These are phyloP conservation scores for Zymoseptoria crescenta DNA, from an alignment of 2,329 filamentous ascomycete genomes.

Conservation along the genomic window DNA sequence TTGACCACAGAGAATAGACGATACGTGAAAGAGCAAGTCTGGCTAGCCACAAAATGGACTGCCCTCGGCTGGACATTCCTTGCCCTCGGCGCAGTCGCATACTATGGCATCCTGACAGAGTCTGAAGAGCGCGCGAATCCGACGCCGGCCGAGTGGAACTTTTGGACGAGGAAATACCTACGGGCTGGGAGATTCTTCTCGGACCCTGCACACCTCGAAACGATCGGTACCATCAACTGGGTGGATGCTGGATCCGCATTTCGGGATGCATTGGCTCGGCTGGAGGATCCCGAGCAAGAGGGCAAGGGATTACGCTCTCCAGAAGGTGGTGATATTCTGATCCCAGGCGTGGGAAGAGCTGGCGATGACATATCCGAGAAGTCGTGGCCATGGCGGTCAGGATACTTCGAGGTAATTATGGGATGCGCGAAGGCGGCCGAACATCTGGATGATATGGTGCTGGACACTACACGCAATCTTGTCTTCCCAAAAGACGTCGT, in stretches of 20 bases:
- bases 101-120: slow-evolving; percentile 64
- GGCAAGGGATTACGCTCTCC: slow-evolving; percentile 56
- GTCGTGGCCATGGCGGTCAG: slow-evolving; percentile 74
- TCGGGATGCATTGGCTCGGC: slow-evolving; percentile 51
- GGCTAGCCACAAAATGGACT: slow-evolving; percentile 60
- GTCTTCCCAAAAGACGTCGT: slow-evolving; percentile 67
- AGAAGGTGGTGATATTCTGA: slow-evolving; percentile 40
- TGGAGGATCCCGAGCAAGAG: slow-evolving; percentile 63
- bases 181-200: slow-evolving; percentile 46
- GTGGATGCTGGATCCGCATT: slow-evolving; percentile 55
- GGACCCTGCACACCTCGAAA: slow-evolving; percentile 50
- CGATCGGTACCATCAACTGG: slow-evolving; percentile 60
- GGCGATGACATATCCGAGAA: slow-evolving; percentile 66
- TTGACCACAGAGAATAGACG: slow-evolving; percentile 70
- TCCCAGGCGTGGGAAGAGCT: slow-evolving; percentile 48
- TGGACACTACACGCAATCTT: slow-evolving; percentile 57
- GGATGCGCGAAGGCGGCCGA: slow-evolving; percentile 68
- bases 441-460: slow-evolving; percentile 70
- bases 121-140: slow-evolving; percentile 66
- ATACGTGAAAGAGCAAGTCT: slow-evolving; percentile 64
- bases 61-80: slow-evolving; percentile 58
- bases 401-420: slow-evolving; percentile 79
- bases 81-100: slow-evolving; percentile 52
- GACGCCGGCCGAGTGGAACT: slow-evolving; percentile 75
- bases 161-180: slow-evolving; percentile 59